Base-by-base conservation (phyloP, 2,329 filamentous ascomycete genomes). In the Pezicula neosporulosa region DNA sequence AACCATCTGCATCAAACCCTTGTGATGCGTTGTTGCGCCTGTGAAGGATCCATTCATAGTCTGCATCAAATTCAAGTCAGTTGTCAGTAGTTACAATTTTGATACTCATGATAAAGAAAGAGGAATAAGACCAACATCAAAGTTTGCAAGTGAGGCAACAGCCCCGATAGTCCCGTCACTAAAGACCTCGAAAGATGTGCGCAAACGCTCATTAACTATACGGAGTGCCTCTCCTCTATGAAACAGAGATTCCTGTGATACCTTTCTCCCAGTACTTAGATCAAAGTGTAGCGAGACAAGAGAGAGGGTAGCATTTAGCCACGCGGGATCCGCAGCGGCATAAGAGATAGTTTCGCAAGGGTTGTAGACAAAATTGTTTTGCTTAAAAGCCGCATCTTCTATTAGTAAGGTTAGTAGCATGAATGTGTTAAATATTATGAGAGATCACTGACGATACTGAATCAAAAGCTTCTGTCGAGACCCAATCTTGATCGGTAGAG, bases 221-320 rank as follows among this genome's bases (percentile, higher is more conserved):
- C 52, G 44, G 13, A 60, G 53, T 3, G 57, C 56, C 46, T 56
- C 49, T n/a, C 50, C 48, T 45, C 56, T 53, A 44, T 60, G 57
- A 24, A 53, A 51, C 6, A 60, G 49, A 37, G 35, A 52, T 41
- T 47, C 47, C 4, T 39, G 19, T 5, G 57, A 60, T 15, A 56
- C 46, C 8, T 27, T 12, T 19, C 46, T 35, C 3, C 52, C 52
- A 18, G 38, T 41, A 10, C 30, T 49, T 10, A 59, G 38, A 52
- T 57, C 49, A 8, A 27, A 44, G 48, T 59, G 51, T 2, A 59
- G 35, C 8, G 53, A 45, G 12, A 57, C 44, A 16, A 59, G 53
- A 21, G 53, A 55, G 3, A 59, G 47, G 30, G 57, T 52, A 2
- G 56, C 54, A 39, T 58, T 56, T 7, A 60, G 52, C 16, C 56